Base-by-base conservation (phyloP, 2,329 filamentous ascomycete species). In the Drechslera avenae region DNA sequence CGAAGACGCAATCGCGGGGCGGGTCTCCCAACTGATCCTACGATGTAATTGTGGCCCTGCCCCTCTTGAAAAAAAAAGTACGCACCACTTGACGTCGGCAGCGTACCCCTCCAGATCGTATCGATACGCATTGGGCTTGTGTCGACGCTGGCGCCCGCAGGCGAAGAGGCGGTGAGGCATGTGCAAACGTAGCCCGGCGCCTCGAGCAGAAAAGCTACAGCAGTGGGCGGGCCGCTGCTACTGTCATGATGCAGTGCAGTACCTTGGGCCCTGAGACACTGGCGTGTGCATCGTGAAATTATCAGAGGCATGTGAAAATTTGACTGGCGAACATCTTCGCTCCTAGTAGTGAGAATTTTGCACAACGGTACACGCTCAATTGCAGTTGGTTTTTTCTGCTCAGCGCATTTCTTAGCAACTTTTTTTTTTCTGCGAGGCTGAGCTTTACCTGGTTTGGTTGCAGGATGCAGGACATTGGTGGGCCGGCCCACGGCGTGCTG, bases 101-200 rank as follows among this genome's bases (percentile, higher is more conserved):
- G 46, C 55, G 48, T 63, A 50, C 62, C 62, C 60, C 62, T 60
- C 62, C 56, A 61, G 54, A 50, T 57, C 56, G 56, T 53, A 67
- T 71, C 66, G 65, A 69, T 68, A 66, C 55, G 60, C 59, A 54
- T 46, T 56, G 57, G 54, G 50, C 60, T 33, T 21, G 23, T 46
- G 43, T 48, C 19, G 30, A 41, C 42, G 50, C 48, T 60, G 62
- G 57, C 59, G 56, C 60, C 39, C 50, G 50, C 49, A 35, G 53
- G 57, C 52, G 40, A 71, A 73, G 71, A 65, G 64, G 68, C 70
- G 70, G 70, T 73, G 69, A 67, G 59, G 44, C 58, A 50, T 47
- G 56, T 64, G 64, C 59, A 67, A 60, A 65, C 64, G 63, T 50
- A 65, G 55, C 61, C 28, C 34, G 26, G 44, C 64, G 60, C 64